Conservation (phyloP, 441 rosid genomes). For the Gossypium davidsonii region DNA sequence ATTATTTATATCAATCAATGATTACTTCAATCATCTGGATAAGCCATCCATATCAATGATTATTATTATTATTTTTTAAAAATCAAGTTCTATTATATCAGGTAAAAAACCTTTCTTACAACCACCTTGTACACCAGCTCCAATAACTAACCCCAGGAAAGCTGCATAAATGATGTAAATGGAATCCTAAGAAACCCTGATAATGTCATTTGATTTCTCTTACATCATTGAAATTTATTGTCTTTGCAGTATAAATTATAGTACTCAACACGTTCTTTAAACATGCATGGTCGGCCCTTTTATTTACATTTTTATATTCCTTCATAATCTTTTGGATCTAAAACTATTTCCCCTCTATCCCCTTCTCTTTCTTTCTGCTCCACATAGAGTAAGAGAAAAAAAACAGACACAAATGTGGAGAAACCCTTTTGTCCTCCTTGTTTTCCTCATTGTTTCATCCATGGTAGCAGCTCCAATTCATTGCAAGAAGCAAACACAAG, state of each 20-base stretch:
- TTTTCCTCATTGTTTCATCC: constrained; percentile 22
- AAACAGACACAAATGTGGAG: constrained; percentile 18
- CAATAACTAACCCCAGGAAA: no score
- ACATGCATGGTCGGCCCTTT: constrained; percentile 2
- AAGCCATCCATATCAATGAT: background rate
- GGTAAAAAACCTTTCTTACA: no score
- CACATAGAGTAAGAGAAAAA: background rate
- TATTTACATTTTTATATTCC: background rate
- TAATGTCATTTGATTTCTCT: no score
- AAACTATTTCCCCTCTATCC: background rate
- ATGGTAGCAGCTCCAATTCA: constrained; percentile 16
- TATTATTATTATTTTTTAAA: no score
- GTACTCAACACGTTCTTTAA: background rate
- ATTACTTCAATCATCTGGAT: background rate
- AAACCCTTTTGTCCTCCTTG: constrained; percentile 11
- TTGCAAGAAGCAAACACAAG: constrained; percentile 39
- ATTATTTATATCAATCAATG: background rate
- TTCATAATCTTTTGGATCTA: background rate
- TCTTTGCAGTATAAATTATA: background rate
- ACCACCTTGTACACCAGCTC: no score
- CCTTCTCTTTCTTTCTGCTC: background rate
- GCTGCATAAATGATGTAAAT: no score
- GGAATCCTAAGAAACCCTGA: no score
- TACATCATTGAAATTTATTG: no score
- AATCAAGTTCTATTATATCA: no score